Base-by-base conservation (phyloP, 1,284 basidiomycete genomes). In the Flammula alnicola region DNA sequence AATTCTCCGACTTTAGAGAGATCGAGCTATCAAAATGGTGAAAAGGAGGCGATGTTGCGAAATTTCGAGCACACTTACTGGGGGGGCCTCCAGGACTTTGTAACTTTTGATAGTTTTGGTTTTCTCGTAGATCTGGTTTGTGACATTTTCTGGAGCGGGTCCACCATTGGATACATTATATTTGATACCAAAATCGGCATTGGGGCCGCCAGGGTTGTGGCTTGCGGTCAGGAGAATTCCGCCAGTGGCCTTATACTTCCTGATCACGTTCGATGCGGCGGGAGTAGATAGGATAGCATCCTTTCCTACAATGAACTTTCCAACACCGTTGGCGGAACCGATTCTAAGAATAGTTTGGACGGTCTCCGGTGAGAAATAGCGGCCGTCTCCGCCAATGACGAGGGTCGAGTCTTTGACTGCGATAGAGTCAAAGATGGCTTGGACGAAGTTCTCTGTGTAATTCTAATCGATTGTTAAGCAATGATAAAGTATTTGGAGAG, bases 381-480 rank as follows among this genome's bases (percentile, higher is more conserved):
- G 93, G 32, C 97, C 96, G 70, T 99, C 97, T 55, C 96, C 97
- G 48, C 96, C 96, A 62, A 99, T 86, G 62, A 98, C 96, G 57
- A 99, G 79, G 9, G 95, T 98, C 51, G 88, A 79, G 29, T 86
- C 93, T 54, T 88, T 77, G 41, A 87, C 83, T 11, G 86, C 80
- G 73, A 98, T 93, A 48, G 95, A 91, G 63, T 93, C 86, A 61
- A 99, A 86, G 72, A 95, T 99, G 60, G 95, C 78, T 73, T 98
- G 96, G 52, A 98, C 72, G 66, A 99, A 99, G 81, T 99, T 99
- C 75, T 99, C 96, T 38, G 97, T 99, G 78, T 99, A 99, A 77
- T 98, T 86, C 86, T 93, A 67, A 61, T 49, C 58, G 52, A 46
- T 11, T 12, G 27, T 41, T 43, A 26, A 54, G 32, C 27, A 40